Conservation (phyloP, 305 asterid genomes). For the Solanum hybrid region DNA sequence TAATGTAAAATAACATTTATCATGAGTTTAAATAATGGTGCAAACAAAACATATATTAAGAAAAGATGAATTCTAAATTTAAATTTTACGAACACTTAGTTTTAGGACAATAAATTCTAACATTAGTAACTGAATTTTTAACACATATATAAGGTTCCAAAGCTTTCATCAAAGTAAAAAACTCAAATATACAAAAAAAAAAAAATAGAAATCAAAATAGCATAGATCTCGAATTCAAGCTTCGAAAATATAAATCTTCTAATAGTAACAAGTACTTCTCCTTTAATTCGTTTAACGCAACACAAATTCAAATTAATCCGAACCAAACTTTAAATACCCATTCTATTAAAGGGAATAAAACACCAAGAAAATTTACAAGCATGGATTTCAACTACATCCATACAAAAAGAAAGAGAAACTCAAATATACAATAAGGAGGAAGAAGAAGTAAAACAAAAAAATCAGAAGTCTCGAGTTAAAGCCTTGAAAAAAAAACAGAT, state of each 20-base stretch:
- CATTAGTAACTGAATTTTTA: neutral
- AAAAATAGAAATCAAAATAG: neutral
- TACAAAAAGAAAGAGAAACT: neutral
- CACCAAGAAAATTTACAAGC: neutral
- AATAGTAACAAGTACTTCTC: neutral
- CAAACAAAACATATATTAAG: too few relatives aligned
- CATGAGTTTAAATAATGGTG: neutral
- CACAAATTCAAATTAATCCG: neutral
- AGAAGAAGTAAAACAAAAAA: neutral
- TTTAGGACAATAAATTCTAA: neutral
- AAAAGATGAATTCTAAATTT: too few relatives aligned
- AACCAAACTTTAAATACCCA: neutral
- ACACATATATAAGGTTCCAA: neutral
- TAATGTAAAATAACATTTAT: neutral
- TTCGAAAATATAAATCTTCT: neutral
- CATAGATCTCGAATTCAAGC: neutral
- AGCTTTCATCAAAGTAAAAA: neutral
- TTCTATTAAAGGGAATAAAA: neutral
- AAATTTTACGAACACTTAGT: neutral
- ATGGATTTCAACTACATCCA: neutral
- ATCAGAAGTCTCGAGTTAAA: neutral
- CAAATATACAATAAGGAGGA: neutral
- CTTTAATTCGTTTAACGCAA: neutral
- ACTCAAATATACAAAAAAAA: neutral
- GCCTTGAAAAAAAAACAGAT: neutral